phyloP scores from a whole-genome alignment of 2,329 filamentous ascomycete species.

The Clarireedia paspali region DNA sequence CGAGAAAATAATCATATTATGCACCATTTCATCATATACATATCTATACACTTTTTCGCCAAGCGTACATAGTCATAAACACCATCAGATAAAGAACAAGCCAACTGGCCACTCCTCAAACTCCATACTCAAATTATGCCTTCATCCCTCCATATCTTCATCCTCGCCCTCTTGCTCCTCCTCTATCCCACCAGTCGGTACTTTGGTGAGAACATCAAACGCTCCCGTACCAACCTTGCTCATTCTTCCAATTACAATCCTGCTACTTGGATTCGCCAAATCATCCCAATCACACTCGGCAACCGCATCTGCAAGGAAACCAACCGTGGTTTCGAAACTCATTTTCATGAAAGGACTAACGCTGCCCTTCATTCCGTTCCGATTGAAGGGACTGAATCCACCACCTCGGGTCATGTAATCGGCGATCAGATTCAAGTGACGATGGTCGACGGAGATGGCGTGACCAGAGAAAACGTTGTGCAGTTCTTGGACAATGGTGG shows the following conservation, averaged over 20 bases:
- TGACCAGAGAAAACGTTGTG: constrained; percentile 79
- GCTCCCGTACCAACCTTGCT: constrained; percentile 81
- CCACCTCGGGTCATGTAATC: constrained; percentile 97
- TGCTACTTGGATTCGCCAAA: constrained; percentile 73
- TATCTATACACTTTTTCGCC: constrained; percentile 9
- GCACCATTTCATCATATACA: constrained; percentile 5
- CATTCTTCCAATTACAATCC: constrained; percentile 80
- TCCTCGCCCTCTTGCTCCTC: background rate
- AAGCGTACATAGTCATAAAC: background rate
- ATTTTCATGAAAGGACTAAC: constrained; percentile 95
- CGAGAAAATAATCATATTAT: background rate
- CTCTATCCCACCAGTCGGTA: constrained; percentile 28
- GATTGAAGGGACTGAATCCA: constrained; percentile 84
- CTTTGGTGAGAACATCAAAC: constrained; percentile 73
- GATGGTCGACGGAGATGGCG: constrained; percentile 84
- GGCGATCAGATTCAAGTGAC: constrained; percentile 90
- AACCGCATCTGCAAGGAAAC: constrained; percentile 87
- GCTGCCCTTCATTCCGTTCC: constrained; percentile 77
- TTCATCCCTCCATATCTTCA: constrained; percentile 8
- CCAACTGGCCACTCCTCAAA: background rate
- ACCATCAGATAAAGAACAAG: background rate
- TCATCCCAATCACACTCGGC: constrained; percentile 87
- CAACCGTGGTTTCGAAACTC: constrained; percentile 96
- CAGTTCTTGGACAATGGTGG: constrained; percentile 80
- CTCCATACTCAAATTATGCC: constrained; percentile 2